Conservation (phyloP, 164 flowering plant species). For the Umbilicus rupestris region DNA sequence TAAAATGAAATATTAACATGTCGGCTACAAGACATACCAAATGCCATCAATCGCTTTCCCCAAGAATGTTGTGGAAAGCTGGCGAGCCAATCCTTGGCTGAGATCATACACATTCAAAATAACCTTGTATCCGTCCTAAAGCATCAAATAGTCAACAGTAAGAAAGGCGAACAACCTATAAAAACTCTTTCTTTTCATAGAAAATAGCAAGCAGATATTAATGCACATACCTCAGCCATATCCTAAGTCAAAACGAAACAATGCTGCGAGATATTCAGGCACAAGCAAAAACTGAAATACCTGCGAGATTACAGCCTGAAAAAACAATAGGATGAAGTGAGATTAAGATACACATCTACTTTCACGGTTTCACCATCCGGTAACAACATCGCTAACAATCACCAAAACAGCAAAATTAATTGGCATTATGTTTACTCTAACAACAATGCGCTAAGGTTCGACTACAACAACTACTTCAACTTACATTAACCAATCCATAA, state of each 20-base stretch:
- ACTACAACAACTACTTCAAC: too few relatives aligned
- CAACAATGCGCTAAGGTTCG: too few relatives aligned
- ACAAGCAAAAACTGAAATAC: neutral
- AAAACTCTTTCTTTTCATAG: too few relatives aligned
- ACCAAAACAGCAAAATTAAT: too few relatives aligned
- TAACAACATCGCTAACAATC: too few relatives aligned
- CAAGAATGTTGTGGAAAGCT: conserved; percentile 64
- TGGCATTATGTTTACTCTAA: too few relatives aligned
- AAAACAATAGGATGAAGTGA: neutral
- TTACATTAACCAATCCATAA: too few relatives aligned
- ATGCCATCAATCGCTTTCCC: conserved; percentile 89
- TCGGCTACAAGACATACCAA: conserved; percentile 49
- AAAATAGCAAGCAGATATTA: neutral
- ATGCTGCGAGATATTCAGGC: neutral
- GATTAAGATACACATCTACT: too few relatives aligned
- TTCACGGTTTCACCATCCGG: too few relatives aligned
- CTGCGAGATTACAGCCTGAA: neutral
- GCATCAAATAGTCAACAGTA: neutral
- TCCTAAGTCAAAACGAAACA: neutral
- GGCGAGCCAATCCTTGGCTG: conserved; percentile 90
- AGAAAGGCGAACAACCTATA: neutral
- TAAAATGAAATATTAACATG: too few relatives aligned
- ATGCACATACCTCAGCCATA: conserved; percentile 4
- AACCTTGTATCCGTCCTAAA: conserved; percentile 77
- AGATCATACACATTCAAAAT: conserved; percentile 74